Base-by-base conservation (phyloP, 805 yeast genomes). In the Candida nitratophila region DNA sequence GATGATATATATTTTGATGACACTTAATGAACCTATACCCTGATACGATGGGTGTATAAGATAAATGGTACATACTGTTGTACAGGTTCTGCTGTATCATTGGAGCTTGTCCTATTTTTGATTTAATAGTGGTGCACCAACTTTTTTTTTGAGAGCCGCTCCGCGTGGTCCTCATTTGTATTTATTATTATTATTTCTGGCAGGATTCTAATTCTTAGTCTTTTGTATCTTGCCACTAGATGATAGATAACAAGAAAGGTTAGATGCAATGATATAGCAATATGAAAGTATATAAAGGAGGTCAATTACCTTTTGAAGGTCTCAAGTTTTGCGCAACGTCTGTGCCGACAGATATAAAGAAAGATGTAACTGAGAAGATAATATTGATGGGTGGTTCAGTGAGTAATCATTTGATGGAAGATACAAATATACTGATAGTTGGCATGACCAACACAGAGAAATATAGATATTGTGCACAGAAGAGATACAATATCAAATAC, bases 371-470 rank as follows among this genome's bases (percentile, higher is more conserved):
- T 2, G 56, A 62, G 10, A 72, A 71, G 54, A 70, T 83, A 45
- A 57, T 63, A 24, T 64, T 70, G 9, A 66, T 83, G 58, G 91
- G 90, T 8, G 90, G 89, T 1, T 55, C 52, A 10, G 76, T 71
- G 50, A 69, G 72, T 46, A 69, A 70, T 36, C 82, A 82, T 53
- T 60, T 83, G 50, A 77, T 81, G 67, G 74, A 79, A 40, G 81
- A 79, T 55, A 81, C 77, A 2, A 70, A 74, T 43, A 74, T 75
- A 35, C 60, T 84, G 22, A 68, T 84, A 5, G 81, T 82, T 27
- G 88, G 87, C 1, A 70, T 69, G 35, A 63, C 74, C 26, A 63
- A 69, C 44, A 77, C 84, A 0, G 81, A 76, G 24, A 80, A 80
- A 55, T 78, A 71, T 57, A 62, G 61, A 41, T 80, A 68, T 54